Conservation (phyloP, 371 early-diverging fungal genomes). For the Zopfochytrium polystomum region DNA sequence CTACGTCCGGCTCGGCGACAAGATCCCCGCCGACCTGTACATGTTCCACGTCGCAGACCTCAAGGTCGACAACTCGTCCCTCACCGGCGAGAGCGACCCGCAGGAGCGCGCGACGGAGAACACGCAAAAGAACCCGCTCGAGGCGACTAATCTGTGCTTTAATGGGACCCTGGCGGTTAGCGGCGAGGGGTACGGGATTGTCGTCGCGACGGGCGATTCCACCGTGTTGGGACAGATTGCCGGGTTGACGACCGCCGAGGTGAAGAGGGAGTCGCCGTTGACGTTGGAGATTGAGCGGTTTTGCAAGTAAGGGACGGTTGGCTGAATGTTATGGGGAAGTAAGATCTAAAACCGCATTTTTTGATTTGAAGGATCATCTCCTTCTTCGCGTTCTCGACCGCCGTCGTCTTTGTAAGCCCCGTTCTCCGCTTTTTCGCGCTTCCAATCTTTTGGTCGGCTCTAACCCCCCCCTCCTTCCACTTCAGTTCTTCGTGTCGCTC, state of each 20-base stretch:
- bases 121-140: constrained; percentile 29
- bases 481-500: constrained; percentile 42
- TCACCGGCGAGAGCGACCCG: constrained; percentile 55
- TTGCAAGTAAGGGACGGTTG: no score
- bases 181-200: constrained; percentile 53
- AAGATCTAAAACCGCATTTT: no score
- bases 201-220: constrained; percentile 45
- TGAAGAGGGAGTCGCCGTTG: constrained; percentile 34
- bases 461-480: no score
- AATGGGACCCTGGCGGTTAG: constrained; percentile 43
- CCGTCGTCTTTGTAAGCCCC: constrained; percentile 50
- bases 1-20: constrained; percentile 44
- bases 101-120: constrained; percentile 21
- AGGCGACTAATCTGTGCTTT: constrained; percentile 49
- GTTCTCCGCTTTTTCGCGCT: no score
- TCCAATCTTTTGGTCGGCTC: no score
- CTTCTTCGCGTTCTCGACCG: constrained; percentile 43
- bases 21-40: constrained; percentile 52
- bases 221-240: constrained; percentile 51
- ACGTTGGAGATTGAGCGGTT: constrained; percentile 48
- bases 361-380: constrained; percentile 48
- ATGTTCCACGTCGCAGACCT: constrained; percentile 42
- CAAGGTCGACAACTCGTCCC: constrained; percentile 44
- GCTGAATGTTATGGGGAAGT: no score
- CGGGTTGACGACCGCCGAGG: constrained; percentile 27